Base-by-base conservation (phyloP, 2,329 filamentous ascomycete genomes). In the Sporothrix sp. region DNA sequence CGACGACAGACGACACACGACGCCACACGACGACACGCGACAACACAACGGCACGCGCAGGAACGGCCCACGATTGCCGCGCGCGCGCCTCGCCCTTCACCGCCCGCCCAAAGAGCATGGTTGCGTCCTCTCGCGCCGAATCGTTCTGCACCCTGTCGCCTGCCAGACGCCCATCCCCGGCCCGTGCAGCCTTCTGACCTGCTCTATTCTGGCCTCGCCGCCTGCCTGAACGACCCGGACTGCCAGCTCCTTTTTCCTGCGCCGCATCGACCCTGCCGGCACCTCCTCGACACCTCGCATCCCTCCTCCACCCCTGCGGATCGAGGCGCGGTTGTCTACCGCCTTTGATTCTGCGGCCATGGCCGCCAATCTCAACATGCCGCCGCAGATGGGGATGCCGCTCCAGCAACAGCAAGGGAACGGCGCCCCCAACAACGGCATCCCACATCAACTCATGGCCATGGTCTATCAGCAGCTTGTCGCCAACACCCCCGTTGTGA, bases 341-440 rank as follows among this genome's bases (percentile, higher is more conserved):
- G 23, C n/a, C 28, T 13, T 36, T 27, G 33, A 33, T 14, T 21
- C 37, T 28, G 71, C 71, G 69, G 73, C 72, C 66, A 80, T 81
- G 76, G 76, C 76, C 68, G 75, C 72, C 62, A 79, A 78, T 58
- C 73, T 79, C 66, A 57, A 56, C 25, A 44, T 56, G 20, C 51
- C 43, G 16, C 72, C 73, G 63, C 75, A 76, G 60, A 78, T 79
- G 74, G 69, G 66, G 63, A 66, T 67, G 58, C 66, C 62, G 56
- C 65, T 65, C 53, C 68, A 68, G 51, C 61, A 63, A 36, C 63
- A 54, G 68, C 28, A 58, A 67, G 61, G 56, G 65, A 64, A n/a
- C n/a, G n/a, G n/a, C n/a, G n/a, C n/a, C n/a, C n/a, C n/a, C 67
- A 68, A 49, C 59, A 63, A 30, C 61, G 70, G 55, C 69, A 61